These are phyloP conservation scores for Trichoderma cornu-damae DNA, from an alignment of 2,329 filamentous ascomycete species.

Conservation along the genomic window DNA sequence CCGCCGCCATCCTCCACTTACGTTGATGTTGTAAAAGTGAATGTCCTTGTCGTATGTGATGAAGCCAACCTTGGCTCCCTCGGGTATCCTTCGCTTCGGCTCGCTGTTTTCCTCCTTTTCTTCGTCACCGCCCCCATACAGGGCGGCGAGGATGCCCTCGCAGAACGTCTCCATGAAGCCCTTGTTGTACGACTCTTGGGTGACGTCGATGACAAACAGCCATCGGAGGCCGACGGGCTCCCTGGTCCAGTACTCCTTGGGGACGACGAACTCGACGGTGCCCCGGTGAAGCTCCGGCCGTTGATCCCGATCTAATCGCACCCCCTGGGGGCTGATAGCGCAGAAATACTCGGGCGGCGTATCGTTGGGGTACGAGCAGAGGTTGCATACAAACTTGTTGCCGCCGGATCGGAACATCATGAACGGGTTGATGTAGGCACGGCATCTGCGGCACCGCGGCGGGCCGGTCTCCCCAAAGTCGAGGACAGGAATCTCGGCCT, in stretches of 20 bases:
- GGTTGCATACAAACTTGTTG: slow-evolving; percentile 96
- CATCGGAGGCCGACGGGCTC: slow-evolving; percentile 82
- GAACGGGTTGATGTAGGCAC: slow-evolving; percentile 97
- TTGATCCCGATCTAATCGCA: slow-evolving; percentile 81
- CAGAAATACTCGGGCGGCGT: slow-evolving; percentile 89
- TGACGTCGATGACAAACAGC: slow-evolving; percentile 90
- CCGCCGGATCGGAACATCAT: slow-evolving; percentile 95
- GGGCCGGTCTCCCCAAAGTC: slow-evolving; percentile 92
- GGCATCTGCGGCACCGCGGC: slow-evolving; percentile 84
- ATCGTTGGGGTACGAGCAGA: slow-evolving; percentile 96
- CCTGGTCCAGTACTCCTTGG: slow-evolving; percentile 98
- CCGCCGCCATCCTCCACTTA: slow-evolving; percentile 40
- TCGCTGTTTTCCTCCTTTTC: slow-evolving; percentile 48
- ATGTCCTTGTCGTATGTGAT: slow-evolving; percentile 95
- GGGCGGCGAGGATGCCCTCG: slow-evolving; percentile 75
- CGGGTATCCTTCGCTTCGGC: slow-evolving; percentile 57
- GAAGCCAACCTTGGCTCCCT: slow-evolving; percentile 84
- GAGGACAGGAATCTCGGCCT: slow-evolving; percentile 81
- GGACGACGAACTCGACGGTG: slow-evolving; percentile 93
- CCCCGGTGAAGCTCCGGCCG: slow-evolving; percentile 84
- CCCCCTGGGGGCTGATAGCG: slow-evolving; percentile 79
- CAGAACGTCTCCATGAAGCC: slow-evolving; percentile 89
- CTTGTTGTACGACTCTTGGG: slow-evolving; percentile 83
- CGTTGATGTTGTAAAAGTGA: slow-evolving; percentile 94
- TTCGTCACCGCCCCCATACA: slow-evolving; percentile 66